These are phyloP conservation scores for Naganishia sp. DNA, from an alignment of 1,284 basidiomycete species.

Conservation along the genomic window DNA sequence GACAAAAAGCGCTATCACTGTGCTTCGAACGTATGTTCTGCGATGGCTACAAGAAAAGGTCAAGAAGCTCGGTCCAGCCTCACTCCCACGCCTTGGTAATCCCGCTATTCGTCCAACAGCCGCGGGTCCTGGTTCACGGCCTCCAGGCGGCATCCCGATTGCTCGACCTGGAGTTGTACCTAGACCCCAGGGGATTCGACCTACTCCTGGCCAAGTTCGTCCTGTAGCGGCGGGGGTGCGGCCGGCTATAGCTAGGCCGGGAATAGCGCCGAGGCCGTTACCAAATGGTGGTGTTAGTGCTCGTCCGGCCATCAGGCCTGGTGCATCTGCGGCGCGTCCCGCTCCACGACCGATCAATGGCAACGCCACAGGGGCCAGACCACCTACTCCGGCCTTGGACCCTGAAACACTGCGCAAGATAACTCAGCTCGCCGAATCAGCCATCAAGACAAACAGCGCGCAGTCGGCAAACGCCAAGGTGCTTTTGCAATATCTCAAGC, in stretches of 20 bases:
- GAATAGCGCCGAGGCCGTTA: neutral
- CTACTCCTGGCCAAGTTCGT: conserved; percentile 8
- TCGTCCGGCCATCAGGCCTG: conserved; percentile 11
- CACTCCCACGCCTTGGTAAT: conserved; percentile 9
- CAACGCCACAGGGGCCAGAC: conserved; percentile 4
- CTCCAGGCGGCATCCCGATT: neutral
- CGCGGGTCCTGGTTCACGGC: conserved; percentile 7
- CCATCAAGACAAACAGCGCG: conserved; percentile 30
- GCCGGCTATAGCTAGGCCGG: conserved; percentile 9
- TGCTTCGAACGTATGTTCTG: conserved; percentile 80
- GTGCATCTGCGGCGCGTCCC: conserved; percentile 7
- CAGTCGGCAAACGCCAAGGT: conserved; percentile 35
- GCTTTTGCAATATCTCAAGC: conserved; percentile 36
- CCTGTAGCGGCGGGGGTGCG: conserved; percentile 22
- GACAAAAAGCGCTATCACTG: conserved; percentile 76
- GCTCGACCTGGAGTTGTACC: conserved; percentile 5
- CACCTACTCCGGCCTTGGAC: conserved; percentile 28
- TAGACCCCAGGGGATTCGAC: conserved; percentile 16
- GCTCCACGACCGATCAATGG: conserved; percentile 21
- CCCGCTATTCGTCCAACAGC: conserved; percentile 15
- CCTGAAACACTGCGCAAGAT: conserved; percentile 34
- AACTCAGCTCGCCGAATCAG: conserved; percentile 31
- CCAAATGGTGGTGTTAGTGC: neutral
- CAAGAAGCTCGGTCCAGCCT: conserved; percentile 51
- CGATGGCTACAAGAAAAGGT: conserved; percentile 78